Percentiles rank a stretch among this genome's conserved stretches.
Conservation (phyloP, 2,329 filamentous ascomycete species). For the Moelleriella libera region DNA sequence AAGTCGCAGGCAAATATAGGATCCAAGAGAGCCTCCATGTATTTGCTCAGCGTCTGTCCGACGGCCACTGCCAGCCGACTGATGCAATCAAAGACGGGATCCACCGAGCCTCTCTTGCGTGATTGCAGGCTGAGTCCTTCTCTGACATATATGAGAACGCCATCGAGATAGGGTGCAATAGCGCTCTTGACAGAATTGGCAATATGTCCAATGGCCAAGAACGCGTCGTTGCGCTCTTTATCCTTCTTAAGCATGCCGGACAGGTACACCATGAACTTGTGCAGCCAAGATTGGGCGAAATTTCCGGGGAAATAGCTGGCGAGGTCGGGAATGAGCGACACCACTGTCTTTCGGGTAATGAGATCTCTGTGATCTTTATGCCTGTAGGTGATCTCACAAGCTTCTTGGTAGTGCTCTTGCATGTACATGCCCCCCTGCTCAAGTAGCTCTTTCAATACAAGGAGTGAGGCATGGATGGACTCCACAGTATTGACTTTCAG, state of each 20-base stretch:
- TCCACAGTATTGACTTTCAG: conserved; percentile 73
- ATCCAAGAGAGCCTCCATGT: conserved; percentile 89
- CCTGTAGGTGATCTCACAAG: conserved; percentile 82
- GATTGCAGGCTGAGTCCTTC: conserved; percentile 79
- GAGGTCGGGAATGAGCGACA: conserved; percentile 80
- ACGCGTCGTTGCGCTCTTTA: conserved; percentile 86
- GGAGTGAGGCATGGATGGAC: conserved; percentile 81
- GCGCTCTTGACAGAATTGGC: conserved; percentile 92
- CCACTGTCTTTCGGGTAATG: conserved; percentile 78
- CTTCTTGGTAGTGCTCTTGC: conserved; percentile 84
- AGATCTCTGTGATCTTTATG: conserved; percentile 87
- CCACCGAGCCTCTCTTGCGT: conserved; percentile 46
- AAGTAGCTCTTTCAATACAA: conserved; percentile 85
- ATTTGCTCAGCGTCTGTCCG: conserved; percentile 92
- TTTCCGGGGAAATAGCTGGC: conserved; percentile 86
- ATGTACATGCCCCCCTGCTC: conserved; percentile 98
- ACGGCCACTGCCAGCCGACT: conserved; percentile 92
- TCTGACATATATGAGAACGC: conserved; percentile 83
- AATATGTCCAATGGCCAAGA: conserved; percentile 90
- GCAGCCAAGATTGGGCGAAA: conserved; percentile 75
- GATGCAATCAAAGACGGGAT: conserved; percentile 92
- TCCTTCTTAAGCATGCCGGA: conserved; percentile 90
- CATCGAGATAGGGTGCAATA: conserved; percentile 89
- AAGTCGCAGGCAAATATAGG: conserved; percentile 95
- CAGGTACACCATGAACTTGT: conserved; percentile 94